These are phyloP conservation scores for Lentinula lateritia DNA, from an alignment of 768 basidiomycete genomes.

Conservation along the genomic window DNA sequence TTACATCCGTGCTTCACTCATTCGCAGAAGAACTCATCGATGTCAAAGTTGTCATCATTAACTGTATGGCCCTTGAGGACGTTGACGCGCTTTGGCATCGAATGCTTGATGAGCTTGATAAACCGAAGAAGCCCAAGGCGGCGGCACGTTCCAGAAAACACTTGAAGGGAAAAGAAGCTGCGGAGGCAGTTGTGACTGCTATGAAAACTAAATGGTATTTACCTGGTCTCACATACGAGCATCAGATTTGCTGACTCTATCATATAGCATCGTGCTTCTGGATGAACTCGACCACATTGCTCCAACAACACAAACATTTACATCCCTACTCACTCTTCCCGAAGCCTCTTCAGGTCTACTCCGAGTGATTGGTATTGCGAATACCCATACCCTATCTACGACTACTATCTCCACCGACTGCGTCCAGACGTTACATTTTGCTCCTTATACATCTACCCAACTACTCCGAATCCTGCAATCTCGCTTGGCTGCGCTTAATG, in stretches of 20 bases:
- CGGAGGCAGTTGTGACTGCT: constrained; percentile 39
- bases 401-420: constrained; percentile 32
- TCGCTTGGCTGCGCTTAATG: constrained; percentile 52
- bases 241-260: constrained; percentile 12
- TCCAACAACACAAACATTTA: constrained; percentile 50
- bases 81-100: constrained; percentile 70
- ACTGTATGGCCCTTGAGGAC: constrained; percentile 74
- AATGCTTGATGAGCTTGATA: constrained; percentile 50
- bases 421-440: constrained; percentile 70
- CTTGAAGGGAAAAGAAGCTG: constrained; percentile 40
- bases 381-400: constrained; percentile 79
- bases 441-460: constrained; percentile 71
- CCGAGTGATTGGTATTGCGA: constrained; percentile 81
- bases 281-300: constrained; percentile 87
- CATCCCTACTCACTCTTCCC: constrained; percentile 65
- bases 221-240: not conserved
- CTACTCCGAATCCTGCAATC: constrained; percentile 63
- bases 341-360: constrained; percentile 44
- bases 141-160: constrained; percentile 28
- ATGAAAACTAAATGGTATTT: constrained; percentile 50
- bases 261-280: constrained; percentile 63
- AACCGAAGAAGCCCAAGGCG: constrained; percentile 27
- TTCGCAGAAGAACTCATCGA: constrained; percentile 29
- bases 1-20: constrained; percentile 55
- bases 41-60: constrained; percentile 54